Evolutionary conservation across 2,329 filamentous ascomycete species (phyloP), one percentile per base, ranked within the genome.

Genomic region (Monilinia vaccinii-corymbosi): DNA sequence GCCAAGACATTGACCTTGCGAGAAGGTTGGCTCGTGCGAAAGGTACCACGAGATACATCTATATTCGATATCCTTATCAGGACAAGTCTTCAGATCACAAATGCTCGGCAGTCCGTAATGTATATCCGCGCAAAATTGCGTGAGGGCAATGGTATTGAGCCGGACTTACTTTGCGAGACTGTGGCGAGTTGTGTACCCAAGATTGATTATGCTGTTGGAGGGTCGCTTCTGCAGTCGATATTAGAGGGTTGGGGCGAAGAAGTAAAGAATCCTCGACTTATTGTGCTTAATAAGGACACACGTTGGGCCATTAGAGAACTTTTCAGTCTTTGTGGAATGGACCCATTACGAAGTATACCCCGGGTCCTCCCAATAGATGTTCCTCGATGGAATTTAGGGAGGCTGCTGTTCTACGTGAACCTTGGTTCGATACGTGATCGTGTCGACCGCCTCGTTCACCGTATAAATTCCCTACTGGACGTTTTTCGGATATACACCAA

Each of bases 41-140:
- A 71, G 49, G 61, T 65, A 16, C 60, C 62, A 10, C 63, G 69
- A 59, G 62, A 65, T 55, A 44, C 59, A 21, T 42, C 58, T 8
- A 64, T 72, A 28, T 72, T 70, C 46, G 65, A 71, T 58, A 52
- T 64, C 4, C 64, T 71, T n/a, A 70, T 71, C 42, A 51, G 56
- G 25, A 68, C 66, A 3, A 64, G 59, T 60, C 61, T 70, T 14
- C 49, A 65, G 13, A 53, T 70, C n/a, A 55, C 63, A 13, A 65
- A 61, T 6, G 59, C 60, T 58, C 47, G 56, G n/a, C 58, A 57
- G 18, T 66, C 69, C 18, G 56, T 68, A 53, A 64, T 66, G 8
- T 65, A 65, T 49, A 47, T 70, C 45, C 63, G 63, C 21, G 64
- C 65, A 23, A 66, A 69, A 48, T 50, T 71, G 28, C 67, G 68